Base-by-base conservation (phyloP, 768 basidiomycete species). In the Calocybe indica region DNA sequence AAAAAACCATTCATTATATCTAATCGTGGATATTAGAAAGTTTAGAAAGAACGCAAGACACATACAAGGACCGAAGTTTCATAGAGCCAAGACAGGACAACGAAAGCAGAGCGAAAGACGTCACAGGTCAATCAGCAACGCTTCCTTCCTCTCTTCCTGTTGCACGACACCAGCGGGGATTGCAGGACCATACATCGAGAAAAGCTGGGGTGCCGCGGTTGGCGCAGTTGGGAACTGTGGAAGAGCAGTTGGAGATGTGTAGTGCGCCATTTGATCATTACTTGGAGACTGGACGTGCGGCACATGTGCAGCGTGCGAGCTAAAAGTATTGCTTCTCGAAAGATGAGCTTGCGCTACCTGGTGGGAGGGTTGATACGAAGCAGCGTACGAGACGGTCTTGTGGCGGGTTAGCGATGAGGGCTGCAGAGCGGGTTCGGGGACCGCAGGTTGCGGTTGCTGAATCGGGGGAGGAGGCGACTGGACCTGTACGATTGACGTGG, bases 171-270 rank as follows among this genome's bases (percentile, higher is more conserved):
- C 74, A 35, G 68, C 61, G 4, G 78, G 72, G 40, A 67, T 68
- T 12, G 80, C 68, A 5, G 76, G 61, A n/a, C 62, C 67, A 55
- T 82, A 80, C 59, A 72, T 52, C 28, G 75, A 62, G 60, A 75
- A 79, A 5, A 68, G 45, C 58, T 82, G 79, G 1, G 86, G 83
- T 6, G 70, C 61, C 9, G 68, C 66, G 4, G 82, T 84, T 5
- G 86, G 87, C 5, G 69, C 85, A 29, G 68, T 69, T 1, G 87
- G 87, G 63, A 88, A 87, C 44, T 75, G 73, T 0, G 85, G 78
- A 5, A 87, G 56, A 46, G 64, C 49, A 34, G 62, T 51, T 50
- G 71, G 55, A 7, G 67, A 54, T 2, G 63, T 62, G 7, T 55
- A 59, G 54, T 50, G 60, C 40, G 46, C 59, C 53, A 60, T 56